These are phyloP conservation scores for Ogataea nakhonphanomensis DNA, from an alignment of 805 yeast genomes.

Conservation along the genomic window DNA sequence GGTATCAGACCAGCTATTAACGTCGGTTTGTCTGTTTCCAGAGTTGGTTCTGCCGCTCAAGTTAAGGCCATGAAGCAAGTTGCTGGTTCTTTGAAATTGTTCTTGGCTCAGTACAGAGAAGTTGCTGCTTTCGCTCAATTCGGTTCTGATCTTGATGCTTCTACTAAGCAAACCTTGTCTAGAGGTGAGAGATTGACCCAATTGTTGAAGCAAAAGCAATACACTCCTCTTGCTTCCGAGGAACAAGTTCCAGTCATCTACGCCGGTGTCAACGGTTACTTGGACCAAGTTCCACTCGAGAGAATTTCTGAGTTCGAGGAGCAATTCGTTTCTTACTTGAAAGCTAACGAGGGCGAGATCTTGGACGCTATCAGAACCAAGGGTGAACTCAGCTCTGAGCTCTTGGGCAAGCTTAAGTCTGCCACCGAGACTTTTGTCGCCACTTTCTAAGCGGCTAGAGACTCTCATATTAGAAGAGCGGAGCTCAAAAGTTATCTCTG, in stretches of 20 bases:
- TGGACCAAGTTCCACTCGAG: slow-evolving; percentile 80
- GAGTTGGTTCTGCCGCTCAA: slow-evolving; percentile 99
- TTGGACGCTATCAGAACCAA: slow-evolving; percentile 77
- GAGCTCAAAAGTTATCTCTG: slow-evolving; percentile 8
- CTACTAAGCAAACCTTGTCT: slow-evolving; percentile 96
- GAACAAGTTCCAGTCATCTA: slow-evolving; percentile 97
- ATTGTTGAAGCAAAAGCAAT: slow-evolving; percentile 97
- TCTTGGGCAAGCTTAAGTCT: slow-evolving; percentile 80
- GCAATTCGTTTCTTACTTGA: slow-evolving; percentile 87
- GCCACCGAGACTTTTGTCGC: slow-evolving; percentile 92
- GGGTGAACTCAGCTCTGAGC: slow-evolving; percentile 89
- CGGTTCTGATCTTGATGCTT: slow-evolving; percentile 99
- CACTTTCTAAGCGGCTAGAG: slow-evolving; percentile 57
- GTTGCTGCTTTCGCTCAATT: slow-evolving; percentile 99
- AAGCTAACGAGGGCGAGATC: slow-evolving; percentile 83
- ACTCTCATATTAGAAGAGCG: slow-evolving; percentile 17
- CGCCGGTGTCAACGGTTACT: slow-evolving; percentile 99
- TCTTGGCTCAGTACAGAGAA: slow-evolving; percentile 99
- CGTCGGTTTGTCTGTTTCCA: slow-evolving; percentile 99
- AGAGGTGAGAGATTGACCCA: slow-evolving; percentile 99
- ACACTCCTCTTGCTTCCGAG: slow-evolving; percentile 95
- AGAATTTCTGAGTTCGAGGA: slow-evolving; percentile 89
- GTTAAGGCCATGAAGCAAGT: slow-evolving; percentile 99
- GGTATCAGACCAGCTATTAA: slow-evolving; percentile 99
- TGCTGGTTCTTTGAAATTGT: slow-evolving; percentile 99